phyloP scores from a whole-genome alignment of 805 yeast genomes.

The Ogataea ganodermae region DNA sequence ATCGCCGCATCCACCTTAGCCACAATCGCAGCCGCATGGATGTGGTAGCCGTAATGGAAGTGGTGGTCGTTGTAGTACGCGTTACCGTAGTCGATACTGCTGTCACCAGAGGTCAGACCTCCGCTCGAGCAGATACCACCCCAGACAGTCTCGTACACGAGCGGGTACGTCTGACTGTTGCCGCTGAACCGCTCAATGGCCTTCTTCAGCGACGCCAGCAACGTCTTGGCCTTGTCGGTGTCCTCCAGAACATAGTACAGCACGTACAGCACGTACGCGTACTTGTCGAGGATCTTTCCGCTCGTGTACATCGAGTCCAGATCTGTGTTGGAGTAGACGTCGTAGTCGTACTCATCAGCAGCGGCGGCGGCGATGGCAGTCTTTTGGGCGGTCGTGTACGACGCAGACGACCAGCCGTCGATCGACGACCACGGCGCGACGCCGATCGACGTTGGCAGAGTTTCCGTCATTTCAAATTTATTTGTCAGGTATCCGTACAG shows the following conservation, averaged over 20 bases:
- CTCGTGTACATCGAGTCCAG: conserved; percentile 64
- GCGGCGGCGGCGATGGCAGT: conserved; percentile 37
- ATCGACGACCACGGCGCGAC: conserved; percentile 62
- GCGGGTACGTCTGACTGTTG: conserved; percentile 68
- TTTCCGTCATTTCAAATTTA: conserved; percentile 43
- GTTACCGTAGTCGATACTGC: conserved; percentile 69
- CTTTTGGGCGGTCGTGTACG: conserved; percentile 23
- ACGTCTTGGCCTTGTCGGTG: conserved; percentile 46
- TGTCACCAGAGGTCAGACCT: conserved; percentile 43
- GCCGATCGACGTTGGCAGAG: conserved; percentile 42
- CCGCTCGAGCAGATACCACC: conserved; percentile 74
- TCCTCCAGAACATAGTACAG: conserved; percentile 65
- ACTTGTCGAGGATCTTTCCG: conserved; percentile 87
- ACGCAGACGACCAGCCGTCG: conserved; percentile 30
- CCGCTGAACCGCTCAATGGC: conserved; percentile 68
- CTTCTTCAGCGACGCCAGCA: conserved; percentile 57
- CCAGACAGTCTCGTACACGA: conserved; percentile 76
- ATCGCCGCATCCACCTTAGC: conserved; percentile 52
- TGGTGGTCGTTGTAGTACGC: conserved; percentile 75
- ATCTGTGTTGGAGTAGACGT: conserved; percentile 45
- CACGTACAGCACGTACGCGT: conserved; percentile 78
- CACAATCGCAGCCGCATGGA: conserved; percentile 67
- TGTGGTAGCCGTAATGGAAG: conserved; percentile 74
- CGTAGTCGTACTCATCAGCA: conserved; percentile 40
- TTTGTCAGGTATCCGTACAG: conserved; percentile 48